phyloP scores from a whole-genome alignment of 371 early-diverging fungal genomes.

The Apophysomyces trapeziformis region DNA sequence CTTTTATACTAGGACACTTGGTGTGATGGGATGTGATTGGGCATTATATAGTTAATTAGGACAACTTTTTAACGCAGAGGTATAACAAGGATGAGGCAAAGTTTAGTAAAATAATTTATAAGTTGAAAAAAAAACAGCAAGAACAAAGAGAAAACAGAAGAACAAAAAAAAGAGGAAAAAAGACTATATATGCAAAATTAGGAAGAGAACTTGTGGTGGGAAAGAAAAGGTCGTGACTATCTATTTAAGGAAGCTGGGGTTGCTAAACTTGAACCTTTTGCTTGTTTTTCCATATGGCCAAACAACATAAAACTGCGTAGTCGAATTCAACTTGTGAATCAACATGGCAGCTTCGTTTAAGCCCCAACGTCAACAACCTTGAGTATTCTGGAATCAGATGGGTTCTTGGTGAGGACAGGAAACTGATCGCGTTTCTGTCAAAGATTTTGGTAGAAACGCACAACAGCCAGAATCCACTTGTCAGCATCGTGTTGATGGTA shows the following conservation, averaged over 20 bases:
- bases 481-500: not conserved
- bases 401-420: not conserved
- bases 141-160: not conserved
- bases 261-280: not conserved
- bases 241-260: not conserved
- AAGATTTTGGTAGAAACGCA: not conserved
- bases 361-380: not conserved
- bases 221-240: not conserved
- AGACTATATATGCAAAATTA: not conserved
- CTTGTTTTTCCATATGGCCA: not conserved
- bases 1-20: too few species aligned
- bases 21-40: too few species aligned
- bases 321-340: not conserved
- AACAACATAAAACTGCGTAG: not conserved
- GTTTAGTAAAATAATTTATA: not conserved
- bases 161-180: not conserved
- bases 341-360: not conserved
- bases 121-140: not conserved
- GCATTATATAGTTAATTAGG: too few species aligned
- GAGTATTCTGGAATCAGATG: not conserved
- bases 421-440: not conserved
- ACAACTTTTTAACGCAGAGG: too few species aligned
- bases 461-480: not conserved
- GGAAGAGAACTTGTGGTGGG: not conserved
- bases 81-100: too few species aligned